Conservation (phyloP, 768 basidiomycete genomes). For the Boletellus emodensis region DNA sequence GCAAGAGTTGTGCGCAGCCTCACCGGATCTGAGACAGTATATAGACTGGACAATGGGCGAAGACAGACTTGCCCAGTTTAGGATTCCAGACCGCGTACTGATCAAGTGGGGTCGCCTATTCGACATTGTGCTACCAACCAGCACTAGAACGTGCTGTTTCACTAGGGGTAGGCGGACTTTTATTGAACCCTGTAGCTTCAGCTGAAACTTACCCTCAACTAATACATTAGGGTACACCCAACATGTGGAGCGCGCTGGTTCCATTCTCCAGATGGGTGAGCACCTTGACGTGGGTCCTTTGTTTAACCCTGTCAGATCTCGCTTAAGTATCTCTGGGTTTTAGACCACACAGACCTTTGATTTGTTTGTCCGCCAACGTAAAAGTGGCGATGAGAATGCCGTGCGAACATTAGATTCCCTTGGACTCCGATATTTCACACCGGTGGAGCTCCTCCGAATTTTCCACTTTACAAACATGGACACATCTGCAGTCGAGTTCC, state of each 20-base stretch:
- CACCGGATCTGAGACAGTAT: constrained; percentile 10
- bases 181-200: neutral
- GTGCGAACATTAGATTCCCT: constrained; percentile 56
- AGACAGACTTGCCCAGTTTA: constrained; percentile 24
- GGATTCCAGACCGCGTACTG: constrained; percentile 59
- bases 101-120: constrained; percentile 76
- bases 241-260: constrained; percentile 74
- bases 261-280: constrained; percentile 71
- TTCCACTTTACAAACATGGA: constrained; percentile 48
- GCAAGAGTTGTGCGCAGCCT: neutral
- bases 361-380: constrained; percentile 46
- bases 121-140: constrained; percentile 69
- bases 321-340: neutral
- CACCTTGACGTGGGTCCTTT: constrained; percentile 49
- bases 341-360: constrained; percentile 64
- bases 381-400: constrained; percentile 38
- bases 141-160: constrained; percentile 69
- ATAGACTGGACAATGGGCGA: constrained; percentile 10
- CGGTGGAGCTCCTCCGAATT: constrained; percentile 64
- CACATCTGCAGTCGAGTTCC: constrained; percentile 31
- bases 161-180: constrained; percentile 53
- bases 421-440: constrained; percentile 71
- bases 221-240: constrained; percentile 61
- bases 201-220: neutral
- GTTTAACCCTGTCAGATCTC: neutral